Evolutionary conservation across 352 stramenopile genomes (phyloP), one percentile per base, ranked within the genome.

Genomic region (Pythium rhizo-oryzae): DNA sequence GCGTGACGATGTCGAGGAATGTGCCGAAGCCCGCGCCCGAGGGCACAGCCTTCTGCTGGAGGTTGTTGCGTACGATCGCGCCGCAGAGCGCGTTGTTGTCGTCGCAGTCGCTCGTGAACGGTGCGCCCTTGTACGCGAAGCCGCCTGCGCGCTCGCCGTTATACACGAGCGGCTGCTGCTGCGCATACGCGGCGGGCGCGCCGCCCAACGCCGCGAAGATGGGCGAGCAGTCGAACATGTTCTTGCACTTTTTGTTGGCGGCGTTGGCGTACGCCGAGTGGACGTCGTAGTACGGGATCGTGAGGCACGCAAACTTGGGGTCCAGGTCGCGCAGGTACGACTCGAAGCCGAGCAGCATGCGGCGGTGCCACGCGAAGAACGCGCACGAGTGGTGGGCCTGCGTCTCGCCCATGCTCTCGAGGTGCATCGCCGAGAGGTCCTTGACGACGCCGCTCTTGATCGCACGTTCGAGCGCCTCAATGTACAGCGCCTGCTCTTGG

Each of bases 281-380:
- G 25, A 91, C 78, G 64, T 93, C 85, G 60, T 87, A 93, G 81
- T 89, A 93, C n/a, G 84, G 85, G 23, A 93, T 44, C 19, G 85
- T 92, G 24, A 93, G 49, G 54, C 85, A 93, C 5, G 75, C 78
- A 52, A 82, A 93, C 57, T 81, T 76, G 21, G 75, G 57, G 57
- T 76, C 77, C 24, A 90, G 66, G 46, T 77, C 73, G n/a, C 85
- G 85, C 50, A 93, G 51, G 43, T 89, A 88, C 15, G 72, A 80
- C 60, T 93, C 85, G 65, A 83, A 90, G 12, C 75, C 85, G 12
- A 92, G 66, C 25, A 93, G 67, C 25, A 90, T 67, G 15, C 80
- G 77, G 11, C 84, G 80, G 71, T 92, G 82, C 85, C 84, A 93
- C 44, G 65, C 77, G 51, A 87, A 82, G 70, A 90, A 90, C 15